phyloP scores from a whole-genome alignment of 2,329 filamentous ascomycete genomes.

The Cercospora sesami region DNA sequence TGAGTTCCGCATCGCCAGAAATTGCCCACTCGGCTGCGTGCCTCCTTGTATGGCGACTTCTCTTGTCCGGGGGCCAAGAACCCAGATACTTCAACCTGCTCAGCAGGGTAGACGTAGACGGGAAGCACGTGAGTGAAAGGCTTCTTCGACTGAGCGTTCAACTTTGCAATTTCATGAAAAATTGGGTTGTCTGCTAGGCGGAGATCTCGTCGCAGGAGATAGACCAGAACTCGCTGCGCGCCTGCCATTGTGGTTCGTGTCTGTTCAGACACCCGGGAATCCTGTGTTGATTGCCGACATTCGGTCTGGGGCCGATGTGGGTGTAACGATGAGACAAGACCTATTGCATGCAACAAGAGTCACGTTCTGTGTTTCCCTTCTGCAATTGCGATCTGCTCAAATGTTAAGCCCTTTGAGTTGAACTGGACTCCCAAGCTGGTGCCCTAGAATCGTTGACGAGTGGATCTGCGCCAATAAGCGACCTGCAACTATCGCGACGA shows the following conservation, averaged over 20 bases:
- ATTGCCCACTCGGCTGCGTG: constrained; percentile 62
- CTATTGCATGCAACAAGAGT: neutral
- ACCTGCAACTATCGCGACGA: neutral
- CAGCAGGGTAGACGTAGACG: constrained; percentile 66
- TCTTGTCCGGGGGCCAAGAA: constrained; percentile 58
- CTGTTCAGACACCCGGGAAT: neutral
- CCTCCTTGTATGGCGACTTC: constrained; percentile 67
- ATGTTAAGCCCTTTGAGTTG: neutral
- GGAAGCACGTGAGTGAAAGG: constrained; percentile 67
- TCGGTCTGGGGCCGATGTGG: neutral
- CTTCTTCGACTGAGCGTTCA: constrained; percentile 50
- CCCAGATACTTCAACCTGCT: constrained; percentile 73
- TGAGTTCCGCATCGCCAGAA: constrained; percentile 75
- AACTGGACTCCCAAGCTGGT: neutral
- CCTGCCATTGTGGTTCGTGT: constrained; percentile 11
- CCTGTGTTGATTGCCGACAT: neutral
- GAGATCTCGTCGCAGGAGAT: constrained; percentile 70
- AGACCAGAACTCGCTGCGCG: constrained; percentile 59
- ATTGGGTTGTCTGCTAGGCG: constrained; percentile 74
- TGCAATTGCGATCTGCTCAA: neutral
- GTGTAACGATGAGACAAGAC: neutral
- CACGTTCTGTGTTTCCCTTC: neutral
- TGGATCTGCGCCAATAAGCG: neutral
- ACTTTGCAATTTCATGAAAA: constrained; percentile 57
- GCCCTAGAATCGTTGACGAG: neutral